phyloP scores from a whole-genome alignment of 306 rosid genomes.

The Elaeagnus macrophylla region DNA sequence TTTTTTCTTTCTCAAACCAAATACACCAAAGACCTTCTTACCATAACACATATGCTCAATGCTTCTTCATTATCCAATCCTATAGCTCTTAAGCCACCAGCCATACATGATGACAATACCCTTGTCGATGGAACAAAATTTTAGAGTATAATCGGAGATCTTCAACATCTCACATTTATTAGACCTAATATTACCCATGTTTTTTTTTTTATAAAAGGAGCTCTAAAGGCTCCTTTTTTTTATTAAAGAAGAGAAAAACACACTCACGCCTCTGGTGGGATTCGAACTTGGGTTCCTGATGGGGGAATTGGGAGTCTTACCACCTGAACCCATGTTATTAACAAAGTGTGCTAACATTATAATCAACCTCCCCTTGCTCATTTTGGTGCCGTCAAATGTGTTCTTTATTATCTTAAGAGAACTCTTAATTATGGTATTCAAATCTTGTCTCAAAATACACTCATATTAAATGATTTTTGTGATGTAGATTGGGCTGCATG shows the following conservation, averaged over 20 bases:
- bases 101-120: rapidly evolving
- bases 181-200: not conserved
- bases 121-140: not conserved
- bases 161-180: not conserved
- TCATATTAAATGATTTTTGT: too few relatives aligned
- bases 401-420: not conserved
- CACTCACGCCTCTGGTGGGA: too few relatives aligned
- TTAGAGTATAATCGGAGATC: not conserved
- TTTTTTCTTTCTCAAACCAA: not conserved
- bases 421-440: not conserved
- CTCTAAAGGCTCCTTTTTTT: too few relatives aligned
- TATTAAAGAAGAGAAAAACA: too few relatives aligned
- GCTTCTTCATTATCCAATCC: too few relatives aligned
- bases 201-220: too few relatives aligned
- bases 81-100: too few relatives aligned
- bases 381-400: not conserved
- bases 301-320: too few relatives aligned
- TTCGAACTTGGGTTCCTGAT: too few relatives aligned
- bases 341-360: not conserved
- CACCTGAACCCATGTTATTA: too few relatives aligned
- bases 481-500: too few relatives aligned
- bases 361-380: not conserved
- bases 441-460: too few relatives aligned
- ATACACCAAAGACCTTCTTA: not conserved
- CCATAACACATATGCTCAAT: not conserved